phyloP scores from a whole-genome alignment of 768 basidiomycete genomes.

The Pholiota conissans region DNA sequence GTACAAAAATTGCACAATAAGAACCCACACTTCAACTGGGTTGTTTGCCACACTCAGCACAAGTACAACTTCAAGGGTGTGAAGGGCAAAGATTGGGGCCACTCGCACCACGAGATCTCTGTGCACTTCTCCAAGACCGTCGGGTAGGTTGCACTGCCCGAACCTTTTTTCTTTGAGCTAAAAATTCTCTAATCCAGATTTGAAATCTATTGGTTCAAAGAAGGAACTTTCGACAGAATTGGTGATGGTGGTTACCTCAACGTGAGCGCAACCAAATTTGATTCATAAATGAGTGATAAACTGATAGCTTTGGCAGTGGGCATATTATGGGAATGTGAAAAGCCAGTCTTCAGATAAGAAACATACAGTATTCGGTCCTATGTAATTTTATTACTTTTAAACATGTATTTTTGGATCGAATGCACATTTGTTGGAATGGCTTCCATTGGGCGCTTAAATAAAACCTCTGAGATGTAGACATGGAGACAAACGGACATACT shows the following conservation, averaged over 20 bases:
- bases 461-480: neutral
- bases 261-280: no score
- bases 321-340: conserved; percentile 6
- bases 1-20: neutral
- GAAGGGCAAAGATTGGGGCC: conserved; percentile 20
- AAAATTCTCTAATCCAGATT: no score
- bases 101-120: conserved; percentile 16
- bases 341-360: neutral
- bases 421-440: neutral
- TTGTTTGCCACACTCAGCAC: conserved; percentile 20
- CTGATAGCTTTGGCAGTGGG: neutral
- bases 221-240: conserved; percentile 16
- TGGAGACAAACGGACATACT: neutral
- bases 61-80: conserved; percentile 12
- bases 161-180: no score
- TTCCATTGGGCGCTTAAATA: neutral
- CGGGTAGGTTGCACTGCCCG: conserved; percentile 15
- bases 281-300: neutral
- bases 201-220: conserved; percentile 24
- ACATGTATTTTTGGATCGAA: no score
- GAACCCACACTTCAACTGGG: conserved; percentile 18
- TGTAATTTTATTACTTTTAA: no score
- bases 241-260: conserved; percentile 26
- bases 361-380: no score
- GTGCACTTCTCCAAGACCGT: conserved; percentile 15